Evolutionary conservation across 805 yeast genomes (phyloP).

Genomic region (Metschnikowia shivogae): DNA sequence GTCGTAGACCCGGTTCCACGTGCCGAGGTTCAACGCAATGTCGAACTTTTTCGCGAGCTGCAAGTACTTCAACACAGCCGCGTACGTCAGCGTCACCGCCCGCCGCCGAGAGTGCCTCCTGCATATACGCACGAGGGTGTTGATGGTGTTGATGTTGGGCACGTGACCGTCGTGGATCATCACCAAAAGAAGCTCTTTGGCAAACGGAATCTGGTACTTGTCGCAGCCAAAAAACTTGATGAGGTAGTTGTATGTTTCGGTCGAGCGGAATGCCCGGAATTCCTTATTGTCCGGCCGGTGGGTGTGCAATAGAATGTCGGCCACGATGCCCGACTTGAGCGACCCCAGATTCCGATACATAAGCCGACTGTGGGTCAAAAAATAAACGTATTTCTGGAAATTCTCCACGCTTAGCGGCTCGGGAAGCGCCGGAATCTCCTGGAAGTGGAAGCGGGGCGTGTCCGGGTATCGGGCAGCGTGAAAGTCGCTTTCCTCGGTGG

Average conservation of each 20-base stretch:
- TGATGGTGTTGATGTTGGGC: constrained; percentile 40
- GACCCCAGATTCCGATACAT: constrained; percentile 32
- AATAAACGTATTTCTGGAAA: constrained; percentile 34
- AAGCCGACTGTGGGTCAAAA: constrained; percentile 32
- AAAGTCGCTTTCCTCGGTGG: constrained; percentile 19
- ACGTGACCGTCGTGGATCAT: constrained; percentile 39
- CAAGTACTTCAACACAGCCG: constrained; percentile 29
- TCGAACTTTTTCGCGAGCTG: constrained; percentile 22
- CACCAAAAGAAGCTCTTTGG: constrained; percentile 35
- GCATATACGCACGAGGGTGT: constrained; percentile 30
- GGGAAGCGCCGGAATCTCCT: constrained; percentile 34
- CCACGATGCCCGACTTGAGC: constrained; percentile 31
- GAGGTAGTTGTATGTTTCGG: constrained; percentile 35
- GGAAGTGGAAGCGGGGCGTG: constrained; percentile 22
- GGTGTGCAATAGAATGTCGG: constrained; percentile 35
- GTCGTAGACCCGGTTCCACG: constrained; percentile 37
- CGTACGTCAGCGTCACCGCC: constrained; percentile 30
- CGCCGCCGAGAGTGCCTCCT: constrained; percentile 30
- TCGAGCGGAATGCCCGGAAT: constrained; percentile 29
- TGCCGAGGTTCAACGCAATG: constrained; percentile 29
- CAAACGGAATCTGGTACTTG: constrained; percentile 39
- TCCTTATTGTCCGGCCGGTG: constrained; percentile 31
- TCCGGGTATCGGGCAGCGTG: constrained; percentile 5
- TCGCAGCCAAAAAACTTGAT: constrained; percentile 38
- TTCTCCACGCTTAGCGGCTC: constrained; percentile 21